Conservation (phyloP, 2,329 filamentous ascomycete species). For the Chaetomium sp. region DNA sequence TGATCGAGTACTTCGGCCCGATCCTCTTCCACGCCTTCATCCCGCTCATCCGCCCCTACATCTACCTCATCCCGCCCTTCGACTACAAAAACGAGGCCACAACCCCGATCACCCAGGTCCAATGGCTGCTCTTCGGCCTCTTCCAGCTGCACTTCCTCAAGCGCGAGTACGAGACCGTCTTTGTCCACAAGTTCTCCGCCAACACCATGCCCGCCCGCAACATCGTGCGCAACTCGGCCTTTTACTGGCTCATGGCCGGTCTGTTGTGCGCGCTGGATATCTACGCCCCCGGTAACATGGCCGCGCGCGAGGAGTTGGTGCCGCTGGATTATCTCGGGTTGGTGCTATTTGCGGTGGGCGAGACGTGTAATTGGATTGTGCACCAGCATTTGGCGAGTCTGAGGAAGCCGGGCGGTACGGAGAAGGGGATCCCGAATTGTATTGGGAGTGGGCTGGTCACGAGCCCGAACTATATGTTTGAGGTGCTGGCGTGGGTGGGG, state of each 20-base stretch:
- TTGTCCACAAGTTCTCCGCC: constrained; percentile 89
- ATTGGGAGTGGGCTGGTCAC: constrained; percentile 83
- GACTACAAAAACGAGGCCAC: constrained; percentile 39
- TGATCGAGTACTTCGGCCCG: constrained; percentile 91
- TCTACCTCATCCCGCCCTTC: constrained; percentile 50
- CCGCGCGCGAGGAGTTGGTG: constrained; percentile 47
- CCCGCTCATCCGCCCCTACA: constrained; percentile 64
- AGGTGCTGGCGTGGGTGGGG: constrained; percentile 79
- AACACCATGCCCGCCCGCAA: constrained; percentile 88
- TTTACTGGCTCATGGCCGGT: constrained; percentile 88
- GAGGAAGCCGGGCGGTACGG: constrained; percentile 71
- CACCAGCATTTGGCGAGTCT: constrained; percentile 75
- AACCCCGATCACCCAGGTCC: constrained; percentile 54
- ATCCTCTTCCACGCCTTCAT: constrained; percentile 76
- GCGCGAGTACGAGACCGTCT: constrained; percentile 90
- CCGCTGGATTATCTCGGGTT: constrained; percentile 60
- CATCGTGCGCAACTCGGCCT: constrained; percentile 89
- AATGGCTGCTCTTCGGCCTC: constrained; percentile 67
- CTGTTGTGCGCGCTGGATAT: constrained; percentile 76
- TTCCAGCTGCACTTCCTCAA: constrained; percentile 84
- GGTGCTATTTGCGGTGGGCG: constrained; percentile 67
- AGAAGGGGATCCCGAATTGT: constrained; percentile 80
- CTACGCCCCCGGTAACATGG: constrained; percentile 67
- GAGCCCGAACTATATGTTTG: constrained; percentile 96
- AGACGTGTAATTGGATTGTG: constrained; percentile 72